Conservation (phyloP, 768 basidiomycete genomes). For the Mycena filopes region DNA sequence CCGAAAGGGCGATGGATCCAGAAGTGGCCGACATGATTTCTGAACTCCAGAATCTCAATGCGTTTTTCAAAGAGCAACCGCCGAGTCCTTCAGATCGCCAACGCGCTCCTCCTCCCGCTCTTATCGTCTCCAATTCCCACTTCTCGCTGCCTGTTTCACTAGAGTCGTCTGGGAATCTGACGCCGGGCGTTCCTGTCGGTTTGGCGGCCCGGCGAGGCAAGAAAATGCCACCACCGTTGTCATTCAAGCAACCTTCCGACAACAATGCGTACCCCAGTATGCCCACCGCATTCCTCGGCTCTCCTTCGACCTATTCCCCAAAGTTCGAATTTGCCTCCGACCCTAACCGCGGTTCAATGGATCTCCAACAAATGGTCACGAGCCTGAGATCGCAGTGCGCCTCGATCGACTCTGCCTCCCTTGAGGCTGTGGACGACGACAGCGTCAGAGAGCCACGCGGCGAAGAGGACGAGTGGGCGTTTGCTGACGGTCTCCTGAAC, state of each 20-base stretch:
- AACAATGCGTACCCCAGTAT: constrained; percentile 51
- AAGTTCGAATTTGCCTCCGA: constrained; percentile 42
- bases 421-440: constrained; percentile 16
- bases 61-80: constrained; percentile 49
- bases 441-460: constrained; percentile 23
- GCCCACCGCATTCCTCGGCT: constrained; percentile 56
- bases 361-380: constrained; percentile 57
- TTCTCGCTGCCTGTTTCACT: constrained; percentile 48
- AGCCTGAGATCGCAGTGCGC: constrained; percentile 54
- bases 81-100: constrained; percentile 11
- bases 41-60: constrained; percentile 50
- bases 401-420: constrained; percentile 32
- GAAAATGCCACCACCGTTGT: constrained; percentile 44
- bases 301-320: constrained; percentile 50
- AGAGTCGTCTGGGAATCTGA: constrained; percentile 44
- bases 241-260: constrained; percentile 31
- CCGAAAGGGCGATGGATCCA: constrained; percentile 47
- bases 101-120: constrained; percentile 42
- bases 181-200: constrained; percentile 33
- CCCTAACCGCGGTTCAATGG: constrained; percentile 41
- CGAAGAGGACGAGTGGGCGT: constrained; percentile 50
- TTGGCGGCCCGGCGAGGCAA: constrained; percentile 54
- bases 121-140: constrained; percentile 57
- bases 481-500: constrained; percentile 44
- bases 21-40: constrained; percentile 54